Conservation (phyloP, 2,329 filamentous ascomycete species). For the Aspergillus sp. region DNA sequence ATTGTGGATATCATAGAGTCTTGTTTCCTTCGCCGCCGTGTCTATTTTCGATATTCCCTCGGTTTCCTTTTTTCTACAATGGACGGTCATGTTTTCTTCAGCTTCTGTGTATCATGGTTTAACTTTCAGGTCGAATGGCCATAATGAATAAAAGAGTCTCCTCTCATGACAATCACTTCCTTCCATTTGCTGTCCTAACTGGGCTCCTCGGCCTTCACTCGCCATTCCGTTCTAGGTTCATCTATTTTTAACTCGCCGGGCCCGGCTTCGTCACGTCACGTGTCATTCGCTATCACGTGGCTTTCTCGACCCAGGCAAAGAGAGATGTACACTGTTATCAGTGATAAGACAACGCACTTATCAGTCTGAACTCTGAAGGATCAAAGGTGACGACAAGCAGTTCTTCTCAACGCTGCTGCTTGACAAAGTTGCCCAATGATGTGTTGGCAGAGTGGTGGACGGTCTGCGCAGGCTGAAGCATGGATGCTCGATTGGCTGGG, state of each 20-base stretch:
- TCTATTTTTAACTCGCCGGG: neutral
- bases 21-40: conserved; percentile 17
- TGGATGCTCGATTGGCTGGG: conserved; percentile 3
- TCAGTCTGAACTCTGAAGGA: neutral
- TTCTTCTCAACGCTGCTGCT: neutral
- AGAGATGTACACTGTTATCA: neutral
- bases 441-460: conserved; percentile 10
- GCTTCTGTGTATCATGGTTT: conserved; percentile 24
- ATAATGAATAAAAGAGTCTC: conserved; percentile 28
- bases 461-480: conserved; percentile 15
- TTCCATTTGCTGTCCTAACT: neutral
- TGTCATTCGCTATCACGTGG: neutral
- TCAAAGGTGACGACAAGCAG: neutral
- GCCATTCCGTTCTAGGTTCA: neutral
- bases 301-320: neutral
- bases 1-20: conserved; percentile 28
- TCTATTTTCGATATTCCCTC: conserved; percentile 17
- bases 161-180: conserved; percentile 21
- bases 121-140: conserved; percentile 21
- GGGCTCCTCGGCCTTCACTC: too few relatives aligned
- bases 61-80: conserved; percentile 2
- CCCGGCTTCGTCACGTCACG: neutral
- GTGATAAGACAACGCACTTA: neutral
- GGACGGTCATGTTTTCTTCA: conserved; percentile 17
- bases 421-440: conserved; percentile 10